Conservation (phyloP, 1,139 yeast genomes). For the Spathaspora sp. region DNA sequence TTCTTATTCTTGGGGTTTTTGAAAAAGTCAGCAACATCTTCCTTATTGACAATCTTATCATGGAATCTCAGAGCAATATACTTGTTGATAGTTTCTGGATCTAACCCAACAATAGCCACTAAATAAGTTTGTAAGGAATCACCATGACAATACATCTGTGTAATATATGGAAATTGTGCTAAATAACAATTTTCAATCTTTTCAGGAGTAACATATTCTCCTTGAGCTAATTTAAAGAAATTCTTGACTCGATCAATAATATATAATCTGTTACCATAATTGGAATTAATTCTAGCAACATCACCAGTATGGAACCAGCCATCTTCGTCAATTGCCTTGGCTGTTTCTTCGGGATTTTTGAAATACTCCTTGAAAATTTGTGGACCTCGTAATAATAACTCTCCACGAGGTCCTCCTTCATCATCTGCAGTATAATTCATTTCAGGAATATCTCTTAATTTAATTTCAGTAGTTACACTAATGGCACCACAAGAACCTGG, state of each 20-base stretch:
- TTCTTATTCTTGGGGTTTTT: constrained; percentile 29
- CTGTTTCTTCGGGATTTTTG: constrained; percentile 41
- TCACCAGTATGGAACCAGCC: constrained; percentile 51
- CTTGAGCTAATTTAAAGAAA: constrained; percentile 45
- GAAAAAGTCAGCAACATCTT: constrained; percentile 29
- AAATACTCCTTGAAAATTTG: constrained; percentile 39
- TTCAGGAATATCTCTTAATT: constrained; percentile 37
- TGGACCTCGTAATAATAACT: constrained; percentile 39
- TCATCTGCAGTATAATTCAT: constrained; percentile 35
- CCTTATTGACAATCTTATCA: constrained; percentile 16
- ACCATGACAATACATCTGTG: constrained; percentile 53
- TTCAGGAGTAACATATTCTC: constrained; percentile 47
- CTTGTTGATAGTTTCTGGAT: constrained; percentile 19
- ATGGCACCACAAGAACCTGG: constrained; percentile 46
- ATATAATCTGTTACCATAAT: constrained; percentile 22
- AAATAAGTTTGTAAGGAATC: constrained; percentile 58
- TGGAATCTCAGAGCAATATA: constrained; percentile 20
- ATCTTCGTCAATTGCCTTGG: constrained; percentile 51
- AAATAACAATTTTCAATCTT: constrained; percentile 40
- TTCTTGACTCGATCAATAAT: constrained; percentile 46
- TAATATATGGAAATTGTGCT: constrained; percentile 30
- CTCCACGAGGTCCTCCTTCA: constrained; percentile 42
- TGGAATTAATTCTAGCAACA: constrained; percentile 30
- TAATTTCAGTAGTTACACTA: constrained; percentile 33
- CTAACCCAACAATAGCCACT: constrained; percentile 64